Conservation (phyloP, 2,329 filamentous ascomycete species). For the Stenocarpella maydis region DNA sequence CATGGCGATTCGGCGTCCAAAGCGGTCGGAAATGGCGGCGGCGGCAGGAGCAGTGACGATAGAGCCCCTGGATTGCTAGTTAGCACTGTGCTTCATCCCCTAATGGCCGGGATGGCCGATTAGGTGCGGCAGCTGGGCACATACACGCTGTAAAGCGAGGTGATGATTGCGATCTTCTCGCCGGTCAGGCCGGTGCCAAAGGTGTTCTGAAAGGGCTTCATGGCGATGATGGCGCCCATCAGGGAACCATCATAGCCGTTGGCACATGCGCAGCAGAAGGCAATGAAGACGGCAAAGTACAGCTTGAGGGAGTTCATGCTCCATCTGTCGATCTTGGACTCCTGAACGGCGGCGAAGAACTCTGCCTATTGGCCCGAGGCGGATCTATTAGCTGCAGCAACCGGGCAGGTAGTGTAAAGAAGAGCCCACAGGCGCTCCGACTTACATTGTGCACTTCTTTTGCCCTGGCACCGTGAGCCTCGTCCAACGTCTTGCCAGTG, state of each 20-base stretch:
- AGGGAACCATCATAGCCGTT: conserved; percentile 59
- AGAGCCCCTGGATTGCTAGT: conserved; percentile 46
- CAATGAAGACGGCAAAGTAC: conserved; percentile 54
- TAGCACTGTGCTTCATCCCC: background rate
- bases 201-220: conserved; percentile 51
- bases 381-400: conserved; percentile 34
- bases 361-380: conserved; percentile 49
- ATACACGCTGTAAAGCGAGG: conserved; percentile 58
- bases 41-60: conserved; percentile 52
- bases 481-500: conserved; percentile 41
- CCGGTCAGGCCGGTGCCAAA: conserved; percentile 51
- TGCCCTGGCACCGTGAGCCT: conserved; percentile 46
- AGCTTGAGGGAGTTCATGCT: conserved; percentile 52
- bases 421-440: conserved; percentile 17
- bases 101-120: background rate
- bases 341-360: conserved; percentile 55
- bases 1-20: conserved; percentile 56
- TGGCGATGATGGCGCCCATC: conserved; percentile 54
- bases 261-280: conserved; percentile 56
- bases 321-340: conserved; percentile 53
- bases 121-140: conserved; percentile 32
- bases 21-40: conserved; percentile 54
- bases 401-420: background rate
- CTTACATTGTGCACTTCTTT: conserved; percentile 53
- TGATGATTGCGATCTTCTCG: conserved; percentile 51